These are phyloP conservation scores for Boletus rubroflammeus DNA, from an alignment of 768 basidiomycete genomes.

Conservation along the genomic window DNA sequence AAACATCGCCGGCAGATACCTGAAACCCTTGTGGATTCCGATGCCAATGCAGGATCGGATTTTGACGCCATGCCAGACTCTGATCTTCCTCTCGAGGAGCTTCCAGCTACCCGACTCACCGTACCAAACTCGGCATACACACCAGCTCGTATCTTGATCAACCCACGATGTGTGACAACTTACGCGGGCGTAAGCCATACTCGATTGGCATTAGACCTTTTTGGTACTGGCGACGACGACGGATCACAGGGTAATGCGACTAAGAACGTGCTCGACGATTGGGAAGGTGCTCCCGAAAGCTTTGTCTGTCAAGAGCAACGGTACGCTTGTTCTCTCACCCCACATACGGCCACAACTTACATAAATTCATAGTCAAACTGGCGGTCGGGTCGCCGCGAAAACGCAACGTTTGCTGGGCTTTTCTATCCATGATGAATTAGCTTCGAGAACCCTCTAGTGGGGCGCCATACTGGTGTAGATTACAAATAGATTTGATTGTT, in stretches of 20 bases:
- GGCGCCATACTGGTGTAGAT: background rate
- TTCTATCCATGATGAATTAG: conserved; percentile 74
- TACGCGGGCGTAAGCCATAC: conserved; percentile 98
- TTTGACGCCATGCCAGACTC: conserved; percentile 82
- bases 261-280: conserved; percentile 89
- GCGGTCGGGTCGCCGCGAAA: conserved; percentile 85
- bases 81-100: conserved; percentile 35
- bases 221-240: conserved; percentile 73
- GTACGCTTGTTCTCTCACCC: conserved; percentile 36
- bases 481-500: conserved; percentile 1
- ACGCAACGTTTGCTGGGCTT: conserved; percentile 82
- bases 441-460: conserved; percentile 6
- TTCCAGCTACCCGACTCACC: conserved; percentile 40
- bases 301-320: conserved; percentile 97
- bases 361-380: conserved; percentile 58
- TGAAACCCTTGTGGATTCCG: conserved; percentile 47
- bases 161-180: conserved; percentile 95
- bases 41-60: conserved; percentile 83
- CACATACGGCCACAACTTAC: background rate
- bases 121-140: conserved; percentile 88
- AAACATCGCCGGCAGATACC: conserved; percentile 32
- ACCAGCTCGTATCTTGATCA: conserved; percentile 89
- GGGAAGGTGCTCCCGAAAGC: conserved; percentile 95
- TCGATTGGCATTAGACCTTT: conserved; percentile 90
- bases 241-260: conserved; percentile 40